Base-by-base conservation (phyloP, 1,284 basidiomycete genomes). In the Cryptococcus sp. region DNA sequence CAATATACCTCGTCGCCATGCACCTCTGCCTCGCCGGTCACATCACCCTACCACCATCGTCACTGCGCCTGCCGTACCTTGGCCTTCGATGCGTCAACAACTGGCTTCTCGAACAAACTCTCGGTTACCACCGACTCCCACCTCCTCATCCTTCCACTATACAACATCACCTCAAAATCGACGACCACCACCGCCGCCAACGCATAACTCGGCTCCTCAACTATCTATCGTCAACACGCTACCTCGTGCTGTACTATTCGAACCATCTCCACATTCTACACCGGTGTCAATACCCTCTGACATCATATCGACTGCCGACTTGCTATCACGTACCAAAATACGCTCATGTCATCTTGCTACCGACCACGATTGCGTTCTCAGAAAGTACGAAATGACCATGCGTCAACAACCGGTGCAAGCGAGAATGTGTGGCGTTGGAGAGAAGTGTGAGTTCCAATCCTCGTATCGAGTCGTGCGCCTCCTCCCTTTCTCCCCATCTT, bases 341-440 rank as follows among this genome's bases (percentile, higher is more conserved):
- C 46, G 31, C 46, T 34, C 37, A 7, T 37, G 46, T 7, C 7
- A 18, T 34, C 39, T 45, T 25, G 52, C 56, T 19, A 45, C 51
- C 42, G 54, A 62, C 39, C 62, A 65, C 43, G 46, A 57, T 54
- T 63, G 59, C 51, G 64, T 69, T 56, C 63, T 73, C 74, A 91
- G 89, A 69, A 82, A 86, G 54, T 93, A 92, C 72, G 84, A 90
- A 51, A 82, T 93, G 61, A 82, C 80, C 31, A 84, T 93, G 51
- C 80, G 88, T 43, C 91, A 93, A 70, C 87, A 94, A 75, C 91
- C 91, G 1, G 86, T 90, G 68, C 77, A 78, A 57, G 89, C 91
- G 2, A 81, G 91, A 50, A 92, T 94, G 88, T 92, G 89, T 65
- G 90, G 90, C 45, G 85, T 91, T 7, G 90, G 90, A 46, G 89